Percentiles rank a stretch among this genome's conserved stretches.
These are phyloP conservation scores for Flaveria robusta DNA, from an alignment of 129 eudicot genomes.

Conservation along the genomic window DNA sequence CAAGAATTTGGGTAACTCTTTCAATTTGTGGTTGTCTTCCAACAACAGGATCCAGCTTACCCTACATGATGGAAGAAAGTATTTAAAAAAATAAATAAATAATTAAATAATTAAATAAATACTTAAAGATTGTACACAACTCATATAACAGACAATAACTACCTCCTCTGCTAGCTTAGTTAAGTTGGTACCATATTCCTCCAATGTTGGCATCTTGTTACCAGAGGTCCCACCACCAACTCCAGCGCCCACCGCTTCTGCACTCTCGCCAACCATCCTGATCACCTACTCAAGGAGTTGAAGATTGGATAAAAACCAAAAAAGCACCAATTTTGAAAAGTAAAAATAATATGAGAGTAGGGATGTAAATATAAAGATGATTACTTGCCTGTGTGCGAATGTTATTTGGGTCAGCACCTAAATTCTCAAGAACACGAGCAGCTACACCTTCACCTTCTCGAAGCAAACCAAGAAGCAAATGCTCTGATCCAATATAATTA, in stretches of 20 bases:
- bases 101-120: neutral
- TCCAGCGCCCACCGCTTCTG: slow-evolving; percentile 85
- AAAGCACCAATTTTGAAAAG: neutral
- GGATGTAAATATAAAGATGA: neutral
- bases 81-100: neutral
- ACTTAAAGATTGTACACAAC: neutral
- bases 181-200: slow-evolving; percentile 88
- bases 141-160: neutral
- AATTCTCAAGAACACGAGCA: slow-evolving; percentile 81
- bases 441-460: slow-evolving; percentile 99
- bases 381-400: slow-evolving; percentile 79
- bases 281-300: slow-evolving; percentile 51
- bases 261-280: slow-evolving; percentile 85
- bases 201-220: slow-evolving; percentile 83
- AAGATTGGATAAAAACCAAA: neutral
- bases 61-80: slow-evolving; percentile 43
- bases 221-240: slow-evolving; percentile 77
- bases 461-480: slow-evolving; percentile 83
- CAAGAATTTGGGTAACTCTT: slow-evolving; percentile 88
- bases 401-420: slow-evolving; percentile 87
- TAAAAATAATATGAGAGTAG: neutral
- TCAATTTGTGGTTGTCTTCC: slow-evolving; percentile 87
- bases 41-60: slow-evolving; percentile 88
- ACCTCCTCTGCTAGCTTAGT: slow-evolving; percentile 93
- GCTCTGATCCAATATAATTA: slow-evolving; percentile 93